These are phyloP conservation scores for Fusarium udum DNA, from an alignment of 2,329 filamentous ascomycete species.

Conservation along the genomic window DNA sequence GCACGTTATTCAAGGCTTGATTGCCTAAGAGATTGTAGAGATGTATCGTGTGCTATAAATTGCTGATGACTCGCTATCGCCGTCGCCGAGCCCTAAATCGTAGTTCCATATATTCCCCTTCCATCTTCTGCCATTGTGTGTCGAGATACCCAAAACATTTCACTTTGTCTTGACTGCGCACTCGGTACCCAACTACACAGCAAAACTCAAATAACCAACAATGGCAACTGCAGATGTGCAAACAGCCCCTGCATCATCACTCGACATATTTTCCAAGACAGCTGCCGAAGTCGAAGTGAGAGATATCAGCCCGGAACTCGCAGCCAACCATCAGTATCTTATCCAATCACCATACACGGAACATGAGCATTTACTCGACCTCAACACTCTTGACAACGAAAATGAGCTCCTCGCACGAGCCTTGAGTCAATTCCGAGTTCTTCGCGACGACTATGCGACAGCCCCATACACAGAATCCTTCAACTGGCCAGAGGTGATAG, in stretches of 20 bases:
- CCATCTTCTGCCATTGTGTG: not conserved
- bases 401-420: slow-evolving; percentile 77
- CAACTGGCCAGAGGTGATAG: slow-evolving; percentile 76
- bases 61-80: slow-evolving; percentile 20
- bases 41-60: slow-evolving; percentile 35
- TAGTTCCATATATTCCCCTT: not conserved
- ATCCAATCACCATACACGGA: slow-evolving; percentile 81
- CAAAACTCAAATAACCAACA: slow-evolving; percentile 2
- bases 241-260: slow-evolving; percentile 36
- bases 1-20: slow-evolving; percentile 44
- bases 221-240: slow-evolving; percentile 45
- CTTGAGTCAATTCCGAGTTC: slow-evolving; percentile 69
- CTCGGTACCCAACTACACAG: not conserved
- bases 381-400: slow-evolving; percentile 71
- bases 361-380: slow-evolving; percentile 75
- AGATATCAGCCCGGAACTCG: slow-evolving; percentile 29
- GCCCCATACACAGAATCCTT: slow-evolving; percentile 77
- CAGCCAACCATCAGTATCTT: slow-evolving; percentile 51
- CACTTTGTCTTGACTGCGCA: not conserved
- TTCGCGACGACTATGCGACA: slow-evolving; percentile 78
- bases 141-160: not conserved
- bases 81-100: not conserved
- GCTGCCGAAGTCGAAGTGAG: slow-evolving; percentile 40
- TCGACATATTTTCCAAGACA: slow-evolving; percentile 40
- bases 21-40: slow-evolving; percentile 33